A percentile compares a stretch with the other conserved stretches of the same genome.
Conservation (phyloP, 129 eudicot species). For the Lactuca saligna region DNA sequence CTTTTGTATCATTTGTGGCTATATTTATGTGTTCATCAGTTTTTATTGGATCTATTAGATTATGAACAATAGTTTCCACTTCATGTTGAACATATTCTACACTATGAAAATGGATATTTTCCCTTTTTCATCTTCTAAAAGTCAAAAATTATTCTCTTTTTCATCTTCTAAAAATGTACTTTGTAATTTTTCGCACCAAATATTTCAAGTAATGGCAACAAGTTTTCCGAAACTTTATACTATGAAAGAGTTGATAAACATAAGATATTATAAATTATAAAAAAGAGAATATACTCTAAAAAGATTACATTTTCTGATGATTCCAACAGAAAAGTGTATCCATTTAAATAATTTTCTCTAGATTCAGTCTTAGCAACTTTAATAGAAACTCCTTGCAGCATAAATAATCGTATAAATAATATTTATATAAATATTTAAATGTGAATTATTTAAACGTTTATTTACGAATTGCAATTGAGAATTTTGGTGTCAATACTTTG, state of each 20-base stretch:
- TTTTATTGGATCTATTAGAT: slow-evolving; percentile 20
- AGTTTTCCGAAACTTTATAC: too few relatives aligned
- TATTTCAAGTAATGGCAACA: too few relatives aligned
- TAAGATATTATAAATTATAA: too few relatives aligned
- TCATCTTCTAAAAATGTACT: too few relatives aligned
- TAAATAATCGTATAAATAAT: slow-evolving; percentile 11
- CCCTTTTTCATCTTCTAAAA: slow-evolving; percentile 43
- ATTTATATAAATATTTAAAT: neutral
- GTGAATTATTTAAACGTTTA: slow-evolving; percentile 13
- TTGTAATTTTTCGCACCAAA: too few relatives aligned
- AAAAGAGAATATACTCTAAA: neutral
- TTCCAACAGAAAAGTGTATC: slow-evolving; percentile 73
- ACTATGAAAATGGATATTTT: neutral
- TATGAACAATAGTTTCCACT: slow-evolving; percentile 24
- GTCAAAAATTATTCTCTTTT: too few relatives aligned
- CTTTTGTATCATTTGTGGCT: slow-evolving; percentile 20
- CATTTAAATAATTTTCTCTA: slow-evolving; percentile 74
- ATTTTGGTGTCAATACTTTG: slow-evolving; percentile 59
- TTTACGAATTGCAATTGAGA: slow-evolving; percentile 71
- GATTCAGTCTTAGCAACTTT: slow-evolving; percentile 62
- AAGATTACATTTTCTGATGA: slow-evolving; percentile 62
- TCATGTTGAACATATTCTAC: slow-evolving; percentile 34
- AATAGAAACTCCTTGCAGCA: slow-evolving; percentile 53
- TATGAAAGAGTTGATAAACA: too few relatives aligned
- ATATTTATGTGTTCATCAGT: slow-evolving; percentile 28